Evolutionary conservation across 2,329 filamentous ascomycete genomes (phyloP), one percentile per base, ranked within the genome.

Genomic region (Venturia aucupariae): DNA sequence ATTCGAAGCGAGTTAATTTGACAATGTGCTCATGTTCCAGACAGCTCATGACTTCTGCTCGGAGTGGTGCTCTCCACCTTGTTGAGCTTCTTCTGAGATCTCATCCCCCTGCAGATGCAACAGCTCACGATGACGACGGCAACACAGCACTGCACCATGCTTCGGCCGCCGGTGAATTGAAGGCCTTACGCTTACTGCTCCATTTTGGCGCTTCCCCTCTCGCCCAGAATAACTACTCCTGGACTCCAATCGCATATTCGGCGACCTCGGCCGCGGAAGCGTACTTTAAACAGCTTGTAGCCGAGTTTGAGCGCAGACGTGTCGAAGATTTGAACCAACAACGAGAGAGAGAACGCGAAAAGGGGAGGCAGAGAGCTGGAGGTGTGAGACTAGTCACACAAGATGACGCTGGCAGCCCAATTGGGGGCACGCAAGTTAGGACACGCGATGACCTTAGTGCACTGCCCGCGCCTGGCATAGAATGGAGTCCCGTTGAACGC

Each of bases 141-240:
- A 94, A 95, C 72, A 95, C 90, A 2, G 89, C 90, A 0, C 79
- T 96, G 54, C 91, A 96, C 76, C 92, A 94, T 76, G 92, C 92
- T 15, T 90, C 86, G 70, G 88, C 88, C 57, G 90, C 90, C 70
- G 91, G 91, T 1, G 89, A 93, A 69, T 75, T 95, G 57, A 85
- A 92, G 63, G 88, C 90, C 0, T 77, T 95, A 64, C 81, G 91
- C 54, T 88, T 91, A 42, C 79, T 96, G 63, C 80, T 96, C 15
- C 86, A 88, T 3, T 90, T 89, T 0, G 91, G 91, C 13, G 90
- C 91, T 0, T 87, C 92, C 69, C 84, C 89, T 0, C 81, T 88
- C 64, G 84, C 84, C 64, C 81, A 82, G 68, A 96, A 96, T 72
- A 78, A 85, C 2, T 90, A 87, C 80, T 87, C 85, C 71, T 95